Base-by-base conservation (phyloP, 495 filamentous ascomycete genomes). In the Neurospora sp. region DNA sequence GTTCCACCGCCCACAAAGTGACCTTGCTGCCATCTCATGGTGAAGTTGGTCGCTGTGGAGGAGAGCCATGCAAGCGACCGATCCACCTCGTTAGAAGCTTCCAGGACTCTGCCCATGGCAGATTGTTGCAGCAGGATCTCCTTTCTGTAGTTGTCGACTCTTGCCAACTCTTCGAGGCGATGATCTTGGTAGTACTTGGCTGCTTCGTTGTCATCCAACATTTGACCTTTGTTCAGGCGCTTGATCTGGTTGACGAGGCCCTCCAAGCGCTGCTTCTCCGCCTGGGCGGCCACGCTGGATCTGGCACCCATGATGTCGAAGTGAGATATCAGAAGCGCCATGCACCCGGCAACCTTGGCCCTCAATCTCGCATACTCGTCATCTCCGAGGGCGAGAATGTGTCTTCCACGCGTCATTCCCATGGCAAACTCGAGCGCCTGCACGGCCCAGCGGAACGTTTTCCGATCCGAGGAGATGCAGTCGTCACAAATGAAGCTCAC, bases 271-370 rank as follows among this genome's bases (percentile, higher is more conserved):
- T 84, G 82, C 69, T 79, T 79, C 83, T 98, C 96, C 10, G 93
- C 90, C 79, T 97, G 93, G 17, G 96, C 96, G 2, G 96, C 96
- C 69, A 97, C 86, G 14, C 90, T 97, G 31, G 93, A 97, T 76
- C 94, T 87, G 69, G 96, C 96, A 65, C 96, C 96, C 92, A 99
- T 96, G 79, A 99, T 98, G 83, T 99, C 96, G 76, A 99, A 98
- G 79, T 99, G 96, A 8, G 94, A 97, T 74, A 99, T 98, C 37
- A 99, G 87, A 40, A 99, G 87, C 14, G 94, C 94, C 96, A 99
- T 99, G 78, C 96, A 99, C 3, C 95, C 96, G 42, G 94, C 93
- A 20, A 98, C 96, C 81, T 98, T 98, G 22, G 89, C 86, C 61
- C 94, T 87, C 71, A 99, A 80, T 72, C 84, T 87, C 41, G 89